Evolutionary conservation across 768 basidiomycete genomes (phyloP), one percentile per base, ranked within the genome.

Genomic region (Daedaleopsis sinensis): DNA sequence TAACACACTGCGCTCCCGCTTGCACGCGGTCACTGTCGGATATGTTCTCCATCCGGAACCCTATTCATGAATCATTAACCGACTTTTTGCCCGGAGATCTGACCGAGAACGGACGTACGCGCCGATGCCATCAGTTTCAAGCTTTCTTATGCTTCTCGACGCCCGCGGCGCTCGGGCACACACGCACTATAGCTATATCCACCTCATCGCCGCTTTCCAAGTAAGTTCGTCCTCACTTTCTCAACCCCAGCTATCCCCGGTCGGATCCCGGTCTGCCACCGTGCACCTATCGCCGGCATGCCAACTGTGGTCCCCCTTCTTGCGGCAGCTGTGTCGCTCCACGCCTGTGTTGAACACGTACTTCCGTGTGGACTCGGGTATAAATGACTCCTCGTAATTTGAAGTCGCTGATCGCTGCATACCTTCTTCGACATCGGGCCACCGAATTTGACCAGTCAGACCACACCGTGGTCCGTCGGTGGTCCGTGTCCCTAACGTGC

Each of bases 81-180:
- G 46, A 11, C n/a, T 21, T 47, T 21, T 11, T 42, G 39, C 39
- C 39, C 27, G 48, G 21, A n/a, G 37, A 21, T 57, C 47, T 44
- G 15, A 2, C 12, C 32, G 15, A n/a, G 18, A 47, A n/a, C 19
- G 18, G 10, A 3, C 46, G 16, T 6, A 13, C 36, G 24, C 21
- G 36, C 44, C 57, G 46, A 64, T 58, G 42, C 48, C 53, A 64
- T 64, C 62, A 64, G 62, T 64, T 59, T 64, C 62, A 64, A 59
- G 62, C 62, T 64, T 44, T 58, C 49, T 19, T 18, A 39, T 19
- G 50, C 43, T 48, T 48, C 39, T 47, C 32, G 35, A 51, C 60
- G 55, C 60, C 56, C 57, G 24, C 51, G 47, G 57, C 57, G 52
- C 39, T 64, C 58, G 57, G 50, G 32, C 36, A 51, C 23, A n/a